Conservation (phyloP, 2,329 filamentous ascomycete genomes). For the Shiraia bambusicola region DNA sequence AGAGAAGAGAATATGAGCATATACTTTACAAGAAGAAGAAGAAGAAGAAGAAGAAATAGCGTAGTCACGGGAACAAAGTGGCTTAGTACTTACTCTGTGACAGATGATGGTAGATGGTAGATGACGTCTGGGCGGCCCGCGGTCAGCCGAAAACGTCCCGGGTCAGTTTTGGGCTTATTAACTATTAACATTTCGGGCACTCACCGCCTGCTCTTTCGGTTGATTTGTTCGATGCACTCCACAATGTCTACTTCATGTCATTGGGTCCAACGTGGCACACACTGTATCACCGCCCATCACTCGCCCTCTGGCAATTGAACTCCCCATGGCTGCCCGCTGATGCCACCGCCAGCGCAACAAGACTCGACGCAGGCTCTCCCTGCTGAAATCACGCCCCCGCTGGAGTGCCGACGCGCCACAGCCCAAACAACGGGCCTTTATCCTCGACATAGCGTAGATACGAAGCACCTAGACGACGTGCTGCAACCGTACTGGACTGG, state of each 20-base stretch:
- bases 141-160: slow-evolving; percentile 28
- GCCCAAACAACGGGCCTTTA: slow-evolving; percentile 9
- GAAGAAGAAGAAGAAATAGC: no score
- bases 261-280: slow-evolving; percentile 39
- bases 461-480: slow-evolving; percentile 13
- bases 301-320: slow-evolving; percentile 32
- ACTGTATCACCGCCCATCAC: slow-evolving; percentile 28
- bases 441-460: slow-evolving; percentile 10
- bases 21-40: no score
- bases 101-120: no score
- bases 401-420: slow-evolving; percentile 15
- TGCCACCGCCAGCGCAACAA: slow-evolving; percentile 17
- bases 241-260: slow-evolving; percentile 25
- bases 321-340: slow-evolving; percentile 26
- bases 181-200: no score
- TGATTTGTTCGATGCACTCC: slow-evolving; percentile 24
- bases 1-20: no score
- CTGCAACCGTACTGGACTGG: slow-evolving; percentile 24
- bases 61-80: no score
- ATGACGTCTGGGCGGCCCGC: slow-evolving; percentile 26
- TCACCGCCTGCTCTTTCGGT: slow-evolving; percentile 32
- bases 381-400: slow-evolving; percentile 8
- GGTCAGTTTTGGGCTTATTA: slow-evolving; percentile 4
- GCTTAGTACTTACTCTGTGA: no score
- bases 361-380: slow-evolving; percentile 10